phyloP scores from a whole-genome alignment of 176 grass and related monocot species.

The Triticum aestivum region DNA sequence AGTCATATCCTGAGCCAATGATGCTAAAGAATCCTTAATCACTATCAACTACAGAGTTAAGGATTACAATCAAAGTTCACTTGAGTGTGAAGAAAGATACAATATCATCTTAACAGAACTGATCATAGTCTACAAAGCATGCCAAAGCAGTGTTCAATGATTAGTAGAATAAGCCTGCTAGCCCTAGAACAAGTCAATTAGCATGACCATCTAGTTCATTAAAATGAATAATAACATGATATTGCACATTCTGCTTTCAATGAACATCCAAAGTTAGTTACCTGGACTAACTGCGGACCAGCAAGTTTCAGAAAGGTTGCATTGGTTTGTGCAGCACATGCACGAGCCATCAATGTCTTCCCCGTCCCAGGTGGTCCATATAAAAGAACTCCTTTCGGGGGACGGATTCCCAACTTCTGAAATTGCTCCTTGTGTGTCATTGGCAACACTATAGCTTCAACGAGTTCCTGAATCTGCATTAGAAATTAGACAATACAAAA shows the following conservation, averaged over 20 bases:
- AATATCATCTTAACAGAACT: background rate
- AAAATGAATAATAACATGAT: background rate
- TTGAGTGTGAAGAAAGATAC: background rate
- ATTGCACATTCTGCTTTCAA: background rate
- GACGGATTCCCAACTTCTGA: constrained; percentile 75
- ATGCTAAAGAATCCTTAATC: background rate
- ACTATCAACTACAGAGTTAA: background rate
- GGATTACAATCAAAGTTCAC: background rate
- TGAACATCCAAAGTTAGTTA: constrained; percentile 29
- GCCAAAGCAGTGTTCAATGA: background rate
- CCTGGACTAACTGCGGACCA: constrained; percentile 81
- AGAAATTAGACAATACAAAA: constrained; percentile 25
- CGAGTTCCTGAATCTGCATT: constrained; percentile 70
- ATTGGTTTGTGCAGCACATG: constrained; percentile 82
- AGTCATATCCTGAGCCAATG: background rate
- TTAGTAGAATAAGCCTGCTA: background rate
- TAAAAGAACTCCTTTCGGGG: constrained; percentile 79
- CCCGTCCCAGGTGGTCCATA: constrained; percentile 80
- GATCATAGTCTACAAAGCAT: background rate
- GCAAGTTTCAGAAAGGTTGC: constrained; percentile 77
- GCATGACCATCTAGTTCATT: background rate
- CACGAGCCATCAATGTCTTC: constrained; percentile 79
- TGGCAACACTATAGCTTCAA: constrained; percentile 74
- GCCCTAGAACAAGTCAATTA: background rate
- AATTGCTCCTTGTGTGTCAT: constrained; percentile 76